A percentile compares a stretch with the other conserved stretches of the same genome.
These are phyloP conservation scores for Butyriboletus loyo DNA, from an alignment of 768 basidiomycete genomes.

Conservation along the genomic window DNA sequence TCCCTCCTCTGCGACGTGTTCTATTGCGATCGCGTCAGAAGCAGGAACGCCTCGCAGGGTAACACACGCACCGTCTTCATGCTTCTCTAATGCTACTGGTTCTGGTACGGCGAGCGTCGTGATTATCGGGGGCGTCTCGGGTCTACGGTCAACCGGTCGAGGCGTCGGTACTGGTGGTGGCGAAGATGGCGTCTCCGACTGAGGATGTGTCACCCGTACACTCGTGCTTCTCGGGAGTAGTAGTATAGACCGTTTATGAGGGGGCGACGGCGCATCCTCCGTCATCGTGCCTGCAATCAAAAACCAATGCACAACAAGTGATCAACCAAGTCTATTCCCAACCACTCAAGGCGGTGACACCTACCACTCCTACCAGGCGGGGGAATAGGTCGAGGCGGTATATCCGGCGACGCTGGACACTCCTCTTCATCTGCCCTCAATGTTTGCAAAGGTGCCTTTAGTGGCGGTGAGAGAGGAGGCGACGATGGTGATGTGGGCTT, in stretches of 20 bases:
- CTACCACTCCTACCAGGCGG: slow-evolving; percentile 30
- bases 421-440: slow-evolving; percentile 22
- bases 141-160: slow-evolving; percentile 11
- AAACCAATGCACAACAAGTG: neutral
- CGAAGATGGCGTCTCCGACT: slow-evolving; percentile 10
- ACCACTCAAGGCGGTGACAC: neutral
- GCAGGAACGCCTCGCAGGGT: neutral
- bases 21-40: slow-evolving; percentile 1
- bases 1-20: slow-evolving; percentile 15
- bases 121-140: slow-evolving; percentile 24
- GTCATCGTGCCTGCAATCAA: slow-evolving; percentile 9
- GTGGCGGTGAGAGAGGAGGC: slow-evolving; percentile 16
- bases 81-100: slow-evolving; percentile 1
- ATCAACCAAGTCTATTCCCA: slow-evolving; percentile 1
- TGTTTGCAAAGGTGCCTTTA: slow-evolving; percentile 5
- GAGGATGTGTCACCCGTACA: slow-evolving; percentile 4
- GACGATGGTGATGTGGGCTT: slow-evolving; percentile 17
- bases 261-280: slow-evolving; percentile 10
- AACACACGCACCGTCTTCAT: slow-evolving; percentile 8
- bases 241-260: slow-evolving; percentile 19
- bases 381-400: slow-evolving; percentile 29
- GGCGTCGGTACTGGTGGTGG: slow-evolving; percentile 21
- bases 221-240: slow-evolving; percentile 27
- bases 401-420: slow-evolving; percentile 28
- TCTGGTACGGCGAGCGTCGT: slow-evolving; percentile 17